Conservation (phyloP, 75 land plant genomes). For the Chamaecyparis obtusa region DNA sequence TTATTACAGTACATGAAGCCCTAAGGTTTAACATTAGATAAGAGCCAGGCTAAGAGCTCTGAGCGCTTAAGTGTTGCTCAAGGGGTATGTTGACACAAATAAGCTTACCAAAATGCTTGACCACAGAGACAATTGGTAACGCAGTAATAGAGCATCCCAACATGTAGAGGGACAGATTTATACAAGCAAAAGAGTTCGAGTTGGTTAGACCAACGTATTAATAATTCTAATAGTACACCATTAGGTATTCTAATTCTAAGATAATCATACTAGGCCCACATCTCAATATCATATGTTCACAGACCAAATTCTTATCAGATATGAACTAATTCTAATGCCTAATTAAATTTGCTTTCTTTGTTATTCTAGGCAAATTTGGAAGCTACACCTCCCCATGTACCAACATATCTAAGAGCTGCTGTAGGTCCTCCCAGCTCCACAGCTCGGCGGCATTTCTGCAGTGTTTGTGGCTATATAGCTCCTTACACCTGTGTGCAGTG, state of each 20-base stretch:
- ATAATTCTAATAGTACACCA: too few relatives aligned
- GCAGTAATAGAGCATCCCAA: too few relatives aligned
- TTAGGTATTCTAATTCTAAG: too few relatives aligned
- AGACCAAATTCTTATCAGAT: not conserved
- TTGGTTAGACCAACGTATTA: too few relatives aligned
- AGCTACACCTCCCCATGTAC: slow-evolving; percentile 83
- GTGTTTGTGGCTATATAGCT: slow-evolving; percentile 89
- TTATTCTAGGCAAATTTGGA: slow-evolving; percentile 78
- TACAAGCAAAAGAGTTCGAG: too few relatives aligned
- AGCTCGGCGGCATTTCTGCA: slow-evolving; percentile 87
- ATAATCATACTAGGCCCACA: not conserved
- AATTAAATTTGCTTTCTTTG: not conserved
- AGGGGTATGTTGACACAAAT: too few relatives aligned
- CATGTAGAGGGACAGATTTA: too few relatives aligned
- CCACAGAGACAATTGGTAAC: too few relatives aligned
- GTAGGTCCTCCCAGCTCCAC: slow-evolving; percentile 94
- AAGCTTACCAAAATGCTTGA: too few relatives aligned
- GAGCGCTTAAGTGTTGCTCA: too few relatives aligned
- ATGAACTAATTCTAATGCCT: not conserved
- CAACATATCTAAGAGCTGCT: slow-evolving; percentile 86
- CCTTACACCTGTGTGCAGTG: slow-evolving; percentile 77
- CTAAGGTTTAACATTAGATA: not conserved
- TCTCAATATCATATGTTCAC: not conserved
- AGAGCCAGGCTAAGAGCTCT: too few relatives aligned
- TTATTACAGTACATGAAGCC: not conserved